Evolutionary conservation across 2,329 filamentous ascomycete species (phyloP), one percentile per base, ranked within the genome.

Genomic region (Pseudopithomyces chartarum): DNA sequence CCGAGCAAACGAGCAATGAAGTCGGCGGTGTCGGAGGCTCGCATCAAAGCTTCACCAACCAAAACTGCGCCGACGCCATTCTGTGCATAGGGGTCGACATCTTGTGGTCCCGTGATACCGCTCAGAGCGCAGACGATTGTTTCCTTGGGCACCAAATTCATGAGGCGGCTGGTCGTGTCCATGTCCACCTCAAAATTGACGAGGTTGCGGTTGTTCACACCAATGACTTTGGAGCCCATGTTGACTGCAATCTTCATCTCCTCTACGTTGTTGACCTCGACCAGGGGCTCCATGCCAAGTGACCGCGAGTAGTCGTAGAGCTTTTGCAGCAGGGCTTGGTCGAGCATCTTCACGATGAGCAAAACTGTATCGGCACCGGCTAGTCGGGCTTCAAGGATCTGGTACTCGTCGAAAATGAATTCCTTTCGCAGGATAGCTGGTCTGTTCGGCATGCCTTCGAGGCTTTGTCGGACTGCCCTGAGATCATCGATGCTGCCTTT

Each of bases 311-410:
- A 99, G 55, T 87, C 84, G 80, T 97, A 99, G 11, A 99, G 81
- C 43, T 86, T 84, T 56, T 87, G 87, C 32, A 99, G 82, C 3
- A 90, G 82, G 26, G 87, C 85, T 23, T 85, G 80, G 58, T 94
- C 89, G 11, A 99, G 85, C 95, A 99, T 99, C 81, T 99, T 99
- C 50, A 99, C 95, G 65, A 99, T 99, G 19, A 99, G 84, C 23
- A 99, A 82, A 17, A 99, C 89, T 0, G 94, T 97, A 76, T 99
- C 94, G 7, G 95, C 95, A 62, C 95, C 95, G 12, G 94, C 92
- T 54, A 99, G 80, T 46, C 96, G 85, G 26, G 93, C 95, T 77
- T 99, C 95, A 6, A 99, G 83, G 52, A 99, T 98, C 76, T 99
- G 95, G 73, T 99, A 99, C 74, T 98, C 92, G 44, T 98, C 93